Conservation (phyloP, 257 asterid genomes). For the Thymus mandschuricus region DNA sequence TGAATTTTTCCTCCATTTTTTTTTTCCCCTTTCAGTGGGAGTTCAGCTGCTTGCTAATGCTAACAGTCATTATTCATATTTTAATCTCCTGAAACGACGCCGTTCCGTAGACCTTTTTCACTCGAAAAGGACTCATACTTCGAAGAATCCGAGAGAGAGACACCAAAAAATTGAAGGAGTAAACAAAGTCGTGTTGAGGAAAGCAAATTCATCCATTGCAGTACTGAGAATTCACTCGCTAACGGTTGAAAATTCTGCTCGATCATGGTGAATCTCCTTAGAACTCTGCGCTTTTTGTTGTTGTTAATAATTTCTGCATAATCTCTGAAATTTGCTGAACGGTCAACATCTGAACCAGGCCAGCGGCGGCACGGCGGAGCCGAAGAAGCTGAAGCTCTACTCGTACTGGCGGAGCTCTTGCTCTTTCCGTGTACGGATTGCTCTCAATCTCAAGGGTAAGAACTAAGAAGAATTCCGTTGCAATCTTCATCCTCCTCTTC, state of each 20-base stretch:
- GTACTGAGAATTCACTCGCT: background rate
- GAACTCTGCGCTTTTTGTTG: background rate
- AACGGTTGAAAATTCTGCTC: background rate
- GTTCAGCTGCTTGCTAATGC: too few relatives aligned
- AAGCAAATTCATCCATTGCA: background rate
- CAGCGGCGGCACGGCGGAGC: constrained; percentile 35
- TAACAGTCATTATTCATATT: too few relatives aligned
- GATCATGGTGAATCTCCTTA: constrained; percentile 36
- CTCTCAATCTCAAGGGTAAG: constrained; percentile 75
- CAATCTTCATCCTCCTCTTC: background rate
- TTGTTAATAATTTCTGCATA: background rate
- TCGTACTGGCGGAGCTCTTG: constrained; percentile 87
- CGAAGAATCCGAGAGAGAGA: too few relatives aligned
- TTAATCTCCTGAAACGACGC: too few relatives aligned
- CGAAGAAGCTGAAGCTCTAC: constrained; percentile 69
- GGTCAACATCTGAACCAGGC: constrained; percentile 33
- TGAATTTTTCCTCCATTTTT: too few relatives aligned
- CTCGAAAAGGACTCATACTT: too few relatives aligned
- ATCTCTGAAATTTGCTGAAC: background rate
- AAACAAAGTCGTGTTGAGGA: too few relatives aligned
- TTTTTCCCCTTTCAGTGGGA: too few relatives aligned
- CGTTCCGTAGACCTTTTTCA: too few relatives aligned
- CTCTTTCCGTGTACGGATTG: constrained; percentile 78
- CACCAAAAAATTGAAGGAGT: background rate
- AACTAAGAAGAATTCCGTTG: background rate